Evolutionary conservation across 345 rosid genomes (phyloP), one percentile per base, ranked within the genome.

Genomic region (Microthlaspi erraticum): DNA sequence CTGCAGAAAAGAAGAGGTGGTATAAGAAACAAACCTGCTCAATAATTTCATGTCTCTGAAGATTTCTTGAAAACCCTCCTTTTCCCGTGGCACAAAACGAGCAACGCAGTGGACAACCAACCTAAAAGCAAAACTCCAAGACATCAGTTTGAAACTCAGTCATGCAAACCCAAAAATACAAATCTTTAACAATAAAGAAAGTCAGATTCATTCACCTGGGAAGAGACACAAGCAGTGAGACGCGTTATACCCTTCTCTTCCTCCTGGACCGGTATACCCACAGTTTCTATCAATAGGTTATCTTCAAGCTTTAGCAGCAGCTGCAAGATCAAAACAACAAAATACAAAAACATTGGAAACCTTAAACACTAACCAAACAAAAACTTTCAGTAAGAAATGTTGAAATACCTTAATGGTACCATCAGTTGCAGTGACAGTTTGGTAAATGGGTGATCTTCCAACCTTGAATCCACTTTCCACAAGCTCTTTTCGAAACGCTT

Each of bases 81-180:
- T 89, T 94, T 42, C 98, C 99, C 37, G 99, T 91, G 69, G 99
- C 98, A 86, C 98, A 91, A 77, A 94, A 94, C n/a, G 96, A 94
- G 81, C 98, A 89, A 44, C 86, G 92, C 73, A 94, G 78, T 0
- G 99, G 97, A 78, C 98, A 91, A 29, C 99, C 99, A 17, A 94
- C 99, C 99, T 94, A 83, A 64, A 64, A 75, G 12, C 29, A 70
- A 43, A 65, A 17, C 60, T 70, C 33, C 32, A 54, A 76, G 8
- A 56, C 44, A 64, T 76, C 49, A 76, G 26, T 38, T 10, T 9
- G 1, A 65, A 57, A 17, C n/a, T 49, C 61, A 66, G 41, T 0
- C 0, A 76, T 7, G 11, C 48, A 49, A 52, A 57, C 14, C 67
- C 55, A 58, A 70, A 41, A 67, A 62, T 5, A 72, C 7, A 64